Conservation (phyloP, 371 early-diverging fungal genomes). For the Haplosporangium sp. region DNA sequence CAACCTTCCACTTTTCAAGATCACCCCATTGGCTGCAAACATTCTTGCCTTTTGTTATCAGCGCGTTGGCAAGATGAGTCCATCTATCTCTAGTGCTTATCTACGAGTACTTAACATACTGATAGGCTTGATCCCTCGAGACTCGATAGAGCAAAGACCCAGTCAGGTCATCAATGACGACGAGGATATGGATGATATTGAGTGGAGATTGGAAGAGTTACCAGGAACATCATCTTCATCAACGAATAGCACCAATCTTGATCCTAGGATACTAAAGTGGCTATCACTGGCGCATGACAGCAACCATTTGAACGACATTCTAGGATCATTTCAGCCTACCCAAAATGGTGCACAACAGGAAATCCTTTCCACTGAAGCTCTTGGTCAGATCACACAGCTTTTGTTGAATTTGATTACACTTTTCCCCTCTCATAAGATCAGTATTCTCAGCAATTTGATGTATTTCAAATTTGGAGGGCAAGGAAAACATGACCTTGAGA, state of each 20-base stretch:
- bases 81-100: conserved; percentile 28
- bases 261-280: conserved; percentile 61
- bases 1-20: conserved; percentile 10
- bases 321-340: conserved; percentile 55
- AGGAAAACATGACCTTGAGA: conserved; percentile 8
- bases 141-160: conserved; percentile 22
- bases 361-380: conserved; percentile 14
- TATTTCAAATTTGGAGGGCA: conserved; percentile 57
- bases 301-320: conserved; percentile 59
- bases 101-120: conserved; percentile 31
- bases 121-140: conserved; percentile 30
- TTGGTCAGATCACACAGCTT: conserved; percentile 59
- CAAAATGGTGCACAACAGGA: conserved; percentile 14
- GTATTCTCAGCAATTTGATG: conserved; percentile 64
- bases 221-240: conserved; percentile 23
- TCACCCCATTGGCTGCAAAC: conserved; percentile 57
- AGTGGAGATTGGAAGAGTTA: conserved; percentile 31
- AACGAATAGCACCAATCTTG: conserved; percentile 30
- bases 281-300: conserved; percentile 62
- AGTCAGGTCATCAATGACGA: conserved; percentile 55
- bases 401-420: conserved; percentile 69
- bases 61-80: conserved; percentile 51
- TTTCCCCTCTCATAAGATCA: conserved; percentile 68
- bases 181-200: conserved; percentile 60
- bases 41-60: conserved; percentile 61